phyloP scores from a whole-genome alignment of 768 basidiomycete species.

The Paxillus involutus region DNA sequence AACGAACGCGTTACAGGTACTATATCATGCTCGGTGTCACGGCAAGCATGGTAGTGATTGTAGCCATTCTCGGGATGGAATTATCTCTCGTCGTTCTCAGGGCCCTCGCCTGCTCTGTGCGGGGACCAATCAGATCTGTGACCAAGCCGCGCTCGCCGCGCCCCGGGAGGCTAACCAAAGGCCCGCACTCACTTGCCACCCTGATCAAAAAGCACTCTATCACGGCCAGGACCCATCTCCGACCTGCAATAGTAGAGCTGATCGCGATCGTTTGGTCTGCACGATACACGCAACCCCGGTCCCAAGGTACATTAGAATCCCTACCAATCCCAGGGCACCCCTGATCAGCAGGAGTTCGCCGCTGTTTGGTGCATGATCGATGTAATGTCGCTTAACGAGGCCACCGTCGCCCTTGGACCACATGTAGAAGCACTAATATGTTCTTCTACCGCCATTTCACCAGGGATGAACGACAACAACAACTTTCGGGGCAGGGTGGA shows the following conservation, averaged over 20 bases:
- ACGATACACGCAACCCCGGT: not conserved
- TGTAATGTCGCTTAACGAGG: constrained; percentile 48
- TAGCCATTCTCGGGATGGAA: constrained; percentile 31
- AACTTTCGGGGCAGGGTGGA: constrained; percentile 48
- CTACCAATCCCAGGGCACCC: constrained; percentile 7
- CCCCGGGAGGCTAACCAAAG: constrained; percentile 43
- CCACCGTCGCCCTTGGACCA: constrained; percentile 60
- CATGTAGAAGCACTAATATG: constrained; percentile 55
- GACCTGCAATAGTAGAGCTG: constrained; percentile 35
- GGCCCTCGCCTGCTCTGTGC: constrained; percentile 37
- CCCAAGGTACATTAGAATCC: constrained; percentile 15
- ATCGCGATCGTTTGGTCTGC: constrained; percentile 31
- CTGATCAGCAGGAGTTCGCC: constrained; percentile 43
- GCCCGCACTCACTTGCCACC: constrained; percentile 50
- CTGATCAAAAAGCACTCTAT: constrained; percentile 52
- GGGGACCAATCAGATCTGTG: constrained; percentile 59
- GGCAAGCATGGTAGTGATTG: constrained; percentile 15
- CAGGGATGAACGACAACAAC: constrained; percentile 51
- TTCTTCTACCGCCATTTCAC: constrained; percentile 48
- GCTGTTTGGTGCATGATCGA: constrained; percentile 47
- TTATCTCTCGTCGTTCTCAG: constrained; percentile 47
- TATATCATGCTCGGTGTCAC: not conserved
- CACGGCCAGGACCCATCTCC: constrained; percentile 42
- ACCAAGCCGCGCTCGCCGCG: constrained; percentile 42
- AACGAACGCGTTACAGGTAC: not conserved